phyloP scores from a whole-genome alignment of 2,329 filamentous ascomycete genomes.

The Beauveria sp. region DNA sequence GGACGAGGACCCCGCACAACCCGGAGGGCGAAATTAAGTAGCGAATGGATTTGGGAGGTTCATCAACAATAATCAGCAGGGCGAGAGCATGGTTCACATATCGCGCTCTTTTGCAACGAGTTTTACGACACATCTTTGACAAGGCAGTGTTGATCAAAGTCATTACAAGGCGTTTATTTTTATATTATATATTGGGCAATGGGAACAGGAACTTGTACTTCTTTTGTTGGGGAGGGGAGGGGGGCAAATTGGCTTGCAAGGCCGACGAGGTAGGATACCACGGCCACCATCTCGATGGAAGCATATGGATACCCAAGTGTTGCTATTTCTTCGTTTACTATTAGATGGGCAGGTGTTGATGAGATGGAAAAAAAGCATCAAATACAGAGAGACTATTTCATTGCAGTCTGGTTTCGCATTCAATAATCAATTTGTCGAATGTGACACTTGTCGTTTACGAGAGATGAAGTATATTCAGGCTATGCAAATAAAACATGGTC shows the following conservation, averaged over 20 bases:
- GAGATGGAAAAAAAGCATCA: neutral
- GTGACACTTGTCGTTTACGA: neutral
- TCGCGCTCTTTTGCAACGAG: conserved; percentile 7
- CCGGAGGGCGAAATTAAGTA: neutral
- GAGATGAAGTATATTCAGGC: neutral
- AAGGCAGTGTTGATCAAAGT: conserved; percentile 10
- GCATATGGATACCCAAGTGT: conserved; percentile 11
- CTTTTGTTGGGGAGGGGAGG: neutral
- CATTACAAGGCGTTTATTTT: conserved; percentile 6
- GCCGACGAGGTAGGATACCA: conserved; percentile 1
- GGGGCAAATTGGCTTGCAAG: conserved; percentile 9
- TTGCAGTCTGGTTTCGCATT: neutral
- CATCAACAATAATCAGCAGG: neutral
- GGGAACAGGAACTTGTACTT: neutral
- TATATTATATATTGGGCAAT: conserved; percentile 1
- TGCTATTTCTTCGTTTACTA: neutral
- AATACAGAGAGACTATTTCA: neutral
- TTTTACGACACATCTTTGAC: conserved; percentile 9
- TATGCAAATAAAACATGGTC: neutral
- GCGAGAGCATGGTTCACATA: conserved; percentile 1
- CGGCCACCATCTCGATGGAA: neutral
- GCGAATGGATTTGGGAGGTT: neutral
- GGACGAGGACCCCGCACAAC: conserved; percentile 57
- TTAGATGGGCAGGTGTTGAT: conserved; percentile 2
- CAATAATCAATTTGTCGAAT: neutral